phyloP scores from a whole-genome alignment of 78 protist genomes.

The Cavenderia fasciculata region DNA sequence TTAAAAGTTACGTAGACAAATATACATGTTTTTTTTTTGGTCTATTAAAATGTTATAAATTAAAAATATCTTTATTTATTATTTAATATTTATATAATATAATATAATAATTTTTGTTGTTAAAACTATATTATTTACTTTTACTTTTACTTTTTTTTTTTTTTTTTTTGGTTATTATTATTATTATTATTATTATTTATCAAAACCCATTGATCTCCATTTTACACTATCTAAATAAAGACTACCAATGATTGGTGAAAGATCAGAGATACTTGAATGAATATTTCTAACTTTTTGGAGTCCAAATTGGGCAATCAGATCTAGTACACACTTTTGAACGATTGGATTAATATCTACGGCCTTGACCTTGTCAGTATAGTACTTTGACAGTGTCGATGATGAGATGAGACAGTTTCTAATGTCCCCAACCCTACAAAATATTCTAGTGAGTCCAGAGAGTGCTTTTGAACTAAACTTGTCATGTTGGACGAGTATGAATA shows the following conservation, averaged over 20 bases:
- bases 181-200: neutral
- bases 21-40: too few species aligned
- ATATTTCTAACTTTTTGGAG: slow-evolving; percentile 70
- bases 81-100: too few species aligned
- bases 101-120: neutral
- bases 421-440: slow-evolving; percentile 45
- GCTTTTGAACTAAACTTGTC: slow-evolving; percentile 30
- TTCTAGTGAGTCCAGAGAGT: slow-evolving; percentile 5
- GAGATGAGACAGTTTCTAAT: slow-evolving; percentile 54
- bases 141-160: too few species aligned
- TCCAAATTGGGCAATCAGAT: slow-evolving; percentile 38
- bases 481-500: slow-evolving; percentile 8
- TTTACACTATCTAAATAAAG: slow-evolving; percentile 54
- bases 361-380: slow-evolving; percentile 5
- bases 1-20: too few species aligned
- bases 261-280: slow-evolving; percentile 6
- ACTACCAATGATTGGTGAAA: neutral
- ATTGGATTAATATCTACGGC: slow-evolving; percentile 25
- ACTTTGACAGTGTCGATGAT: slow-evolving; percentile 14
- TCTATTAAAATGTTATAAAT: neutral
- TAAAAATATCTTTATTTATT: neutral
- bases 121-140: neutral
- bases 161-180: neutral
- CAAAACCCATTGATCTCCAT: slow-evolving; percentile 65
- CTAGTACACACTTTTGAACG: slow-evolving; percentile 26